These are phyloP conservation scores for Westerdykella aurantiaca DNA, from an alignment of 2,329 filamentous ascomycete species.

Conservation along the genomic window DNA sequence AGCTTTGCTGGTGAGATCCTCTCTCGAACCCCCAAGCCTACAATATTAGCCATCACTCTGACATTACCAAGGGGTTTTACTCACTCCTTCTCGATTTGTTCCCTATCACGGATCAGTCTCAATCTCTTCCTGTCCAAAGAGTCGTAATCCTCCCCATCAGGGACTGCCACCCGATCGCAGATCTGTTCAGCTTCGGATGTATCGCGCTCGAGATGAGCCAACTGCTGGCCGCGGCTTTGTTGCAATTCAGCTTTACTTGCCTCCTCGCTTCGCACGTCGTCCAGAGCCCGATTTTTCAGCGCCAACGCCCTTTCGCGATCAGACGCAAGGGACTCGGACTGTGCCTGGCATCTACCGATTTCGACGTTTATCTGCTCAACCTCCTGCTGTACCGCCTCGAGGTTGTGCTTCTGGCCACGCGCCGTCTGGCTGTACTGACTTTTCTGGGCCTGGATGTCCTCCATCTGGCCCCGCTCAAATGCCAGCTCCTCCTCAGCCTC, in stretches of 20 bases:
- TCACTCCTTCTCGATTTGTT: slow-evolving; percentile 20
- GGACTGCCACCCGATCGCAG: slow-evolving; percentile 25
- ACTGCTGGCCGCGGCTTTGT: slow-evolving; percentile 21
- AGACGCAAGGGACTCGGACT: slow-evolving; percentile 24
- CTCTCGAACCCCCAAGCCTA: slow-evolving; percentile 31
- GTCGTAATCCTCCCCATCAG: slow-evolving; percentile 26
- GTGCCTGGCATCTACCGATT: slow-evolving; percentile 25
- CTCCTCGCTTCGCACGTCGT: slow-evolving; percentile 31
- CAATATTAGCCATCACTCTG: neutral
- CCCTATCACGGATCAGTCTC: slow-evolving; percentile 24
- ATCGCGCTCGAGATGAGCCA: slow-evolving; percentile 20
- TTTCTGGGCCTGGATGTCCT: slow-evolving; percentile 45
- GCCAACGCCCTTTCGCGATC: slow-evolving; percentile 28
- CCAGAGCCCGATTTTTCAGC: slow-evolving; percentile 37
- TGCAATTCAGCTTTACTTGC: slow-evolving; percentile 23
- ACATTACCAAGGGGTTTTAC: slow-evolving; percentile 1
- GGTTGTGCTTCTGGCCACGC: slow-evolving; percentile 20
- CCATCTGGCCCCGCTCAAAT: slow-evolving; percentile 37
- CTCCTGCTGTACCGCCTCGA: slow-evolving; percentile 26
- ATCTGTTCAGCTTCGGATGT: slow-evolving; percentile 13
- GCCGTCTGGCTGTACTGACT: slow-evolving; percentile 38
- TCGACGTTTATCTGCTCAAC: slow-evolving; percentile 18
- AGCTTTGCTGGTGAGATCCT: slow-evolving; percentile 21
- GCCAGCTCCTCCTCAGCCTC: slow-evolving; percentile 48
- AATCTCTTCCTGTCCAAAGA: slow-evolving; percentile 27